Percentiles rank a stretch among this genome's conserved stretches.
These are phyloP conservation scores for Phytopythium sindhum DNA, from an alignment of 352 stramenopile genomes.

Conservation along the genomic window DNA sequence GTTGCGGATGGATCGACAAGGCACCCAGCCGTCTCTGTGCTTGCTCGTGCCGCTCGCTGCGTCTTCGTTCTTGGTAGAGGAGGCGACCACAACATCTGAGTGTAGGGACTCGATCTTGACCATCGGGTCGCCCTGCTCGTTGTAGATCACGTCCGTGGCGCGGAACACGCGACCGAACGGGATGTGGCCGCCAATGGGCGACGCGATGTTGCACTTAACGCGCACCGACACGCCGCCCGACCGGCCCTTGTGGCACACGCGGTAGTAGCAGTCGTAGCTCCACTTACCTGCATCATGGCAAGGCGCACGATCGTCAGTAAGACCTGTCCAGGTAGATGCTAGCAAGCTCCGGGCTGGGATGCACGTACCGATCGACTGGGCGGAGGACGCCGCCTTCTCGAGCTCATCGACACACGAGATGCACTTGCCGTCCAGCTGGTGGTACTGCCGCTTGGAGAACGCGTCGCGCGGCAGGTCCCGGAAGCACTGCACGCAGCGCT, in stretches of 20 bases:
- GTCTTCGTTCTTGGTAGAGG: constrained; percentile 11
- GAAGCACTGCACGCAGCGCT: constrained; percentile 77
- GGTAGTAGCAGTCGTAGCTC: constrained; percentile 61
- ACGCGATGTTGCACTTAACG: constrained; percentile 65
- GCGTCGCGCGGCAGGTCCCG: constrained; percentile 47
- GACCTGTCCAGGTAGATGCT: not conserved
- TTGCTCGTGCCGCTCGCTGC: constrained; percentile 16
- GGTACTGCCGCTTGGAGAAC: constrained; percentile 74
- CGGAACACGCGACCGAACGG: constrained; percentile 62
- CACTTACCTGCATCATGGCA: constrained; percentile 37
- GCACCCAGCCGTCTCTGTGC: constrained; percentile 49
- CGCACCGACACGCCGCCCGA: constrained; percentile 61
- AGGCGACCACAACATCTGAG: constrained; percentile 30
- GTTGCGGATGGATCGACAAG: constrained; percentile 70
- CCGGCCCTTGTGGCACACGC: constrained; percentile 67
- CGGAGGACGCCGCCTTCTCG: constrained; percentile 26
- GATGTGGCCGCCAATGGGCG: constrained; percentile 55
- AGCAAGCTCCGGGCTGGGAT: not conserved
- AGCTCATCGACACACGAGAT: constrained; percentile 47
- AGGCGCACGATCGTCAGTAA: not conserved
- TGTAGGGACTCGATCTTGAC: constrained; percentile 48
- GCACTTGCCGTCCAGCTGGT: constrained; percentile 66
- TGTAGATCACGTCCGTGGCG: constrained; percentile 53
- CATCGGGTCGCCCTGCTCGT: constrained; percentile 75
- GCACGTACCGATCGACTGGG: constrained; percentile 19